These are phyloP conservation scores for Eucalyptus shirleyi DNA, from an alignment of 345 rosid genomes.

Conservation along the genomic window DNA sequence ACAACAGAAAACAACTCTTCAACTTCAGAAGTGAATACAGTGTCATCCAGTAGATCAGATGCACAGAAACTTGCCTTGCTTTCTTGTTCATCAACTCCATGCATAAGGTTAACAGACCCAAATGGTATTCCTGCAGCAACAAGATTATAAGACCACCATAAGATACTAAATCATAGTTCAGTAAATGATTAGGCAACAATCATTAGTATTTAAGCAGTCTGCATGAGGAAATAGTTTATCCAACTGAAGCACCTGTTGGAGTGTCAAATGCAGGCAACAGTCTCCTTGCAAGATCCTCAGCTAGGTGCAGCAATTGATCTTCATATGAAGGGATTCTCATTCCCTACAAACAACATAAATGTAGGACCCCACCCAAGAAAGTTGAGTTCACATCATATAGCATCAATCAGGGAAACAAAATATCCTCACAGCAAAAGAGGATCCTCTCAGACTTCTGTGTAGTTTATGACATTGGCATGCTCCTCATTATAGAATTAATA, in stretches of 20 bases:
- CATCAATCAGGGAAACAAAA: neutral
- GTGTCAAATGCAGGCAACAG: constrained; percentile 97
- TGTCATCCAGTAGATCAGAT: neutral
- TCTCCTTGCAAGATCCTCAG: constrained; percentile 79
- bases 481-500: neutral
- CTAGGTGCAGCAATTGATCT: constrained; percentile 65
- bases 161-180: neutral
- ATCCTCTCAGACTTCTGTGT: neutral
- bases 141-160: neutral
- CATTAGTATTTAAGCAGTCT: neutral
- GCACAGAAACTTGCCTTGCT: constrained; percentile 57
- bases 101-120: constrained; percentile 86
- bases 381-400: neutral
- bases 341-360: constrained; percentile 38
- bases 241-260: constrained; percentile 56
- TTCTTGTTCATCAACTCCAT: constrained; percentile 96
- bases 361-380: neutral
- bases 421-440: neutral
- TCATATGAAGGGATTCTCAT: constrained; percentile 77
- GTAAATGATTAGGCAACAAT: neutral
- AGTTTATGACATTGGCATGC: neutral
- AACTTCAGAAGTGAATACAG: neutral
- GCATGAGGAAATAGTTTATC: neutral
- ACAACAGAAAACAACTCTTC: neutral
- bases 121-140: constrained; percentile 76